phyloP scores from a whole-genome alignment of 345 rosid species.

The Turnera subulata region DNA sequence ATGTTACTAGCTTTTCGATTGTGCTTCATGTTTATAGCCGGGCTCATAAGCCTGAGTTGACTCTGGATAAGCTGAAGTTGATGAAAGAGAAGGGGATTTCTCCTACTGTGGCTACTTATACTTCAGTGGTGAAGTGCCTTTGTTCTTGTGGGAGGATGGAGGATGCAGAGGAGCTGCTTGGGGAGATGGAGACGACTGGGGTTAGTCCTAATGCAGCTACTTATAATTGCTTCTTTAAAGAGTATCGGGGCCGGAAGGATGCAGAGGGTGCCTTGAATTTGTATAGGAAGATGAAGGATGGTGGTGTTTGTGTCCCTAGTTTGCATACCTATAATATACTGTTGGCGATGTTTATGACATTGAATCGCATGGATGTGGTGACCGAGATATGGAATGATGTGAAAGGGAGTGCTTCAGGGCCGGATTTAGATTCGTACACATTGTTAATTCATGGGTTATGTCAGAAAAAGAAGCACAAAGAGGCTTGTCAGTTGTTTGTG shows the following conservation, averaged over 20 bases:
- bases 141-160: constrained; percentile 68
- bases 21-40: constrained; percentile 77
- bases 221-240: constrained; percentile 83
- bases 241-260: constrained; percentile 78
- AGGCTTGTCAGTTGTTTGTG: constrained; percentile 70
- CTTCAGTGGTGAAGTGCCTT: constrained; percentile 77
- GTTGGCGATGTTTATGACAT: constrained; percentile 51
- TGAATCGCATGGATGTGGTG: constrained; percentile 49
- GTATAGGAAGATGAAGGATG: constrained; percentile 70
- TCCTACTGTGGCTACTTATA: constrained; percentile 55
- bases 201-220: constrained; percentile 60
- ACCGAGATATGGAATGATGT: constrained; percentile 75
- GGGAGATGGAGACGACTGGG: constrained; percentile 57
- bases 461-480: constrained; percentile 59
- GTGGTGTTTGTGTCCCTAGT: constrained; percentile 34
- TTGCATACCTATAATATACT: constrained; percentile 62
- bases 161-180: constrained; percentile 63
- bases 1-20: constrained; percentile 68
- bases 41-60: constrained; percentile 74
- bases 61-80: constrained; percentile 59
- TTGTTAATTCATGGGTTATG: constrained; percentile 65
- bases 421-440: constrained; percentile 84
- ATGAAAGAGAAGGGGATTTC: constrained; percentile 68
- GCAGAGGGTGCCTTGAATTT: constrained; percentile 51
- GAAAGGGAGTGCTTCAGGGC: constrained; percentile 47